phyloP scores from a whole-genome alignment of 345 rosid species.

The Nasturtium officinale region DNA sequence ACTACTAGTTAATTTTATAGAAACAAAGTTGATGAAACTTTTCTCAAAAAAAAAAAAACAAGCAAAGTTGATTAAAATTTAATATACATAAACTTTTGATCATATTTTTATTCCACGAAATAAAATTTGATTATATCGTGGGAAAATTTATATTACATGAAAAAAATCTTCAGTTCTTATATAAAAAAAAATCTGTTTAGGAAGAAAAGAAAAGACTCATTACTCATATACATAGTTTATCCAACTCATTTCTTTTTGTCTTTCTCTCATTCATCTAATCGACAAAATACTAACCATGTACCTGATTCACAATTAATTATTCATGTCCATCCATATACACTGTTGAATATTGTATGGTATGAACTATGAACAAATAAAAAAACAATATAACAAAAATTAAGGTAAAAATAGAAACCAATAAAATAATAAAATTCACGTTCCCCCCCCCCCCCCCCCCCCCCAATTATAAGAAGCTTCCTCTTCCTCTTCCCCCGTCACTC shows the following conservation, averaged over 20 bases:
- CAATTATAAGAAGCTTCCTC: conserved; percentile 15
- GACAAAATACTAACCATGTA: background rate
- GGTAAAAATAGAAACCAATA: background rate
- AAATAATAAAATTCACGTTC: background rate
- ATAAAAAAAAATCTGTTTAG: too few relatives aligned
- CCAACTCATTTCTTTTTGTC: background rate
- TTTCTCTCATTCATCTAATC: background rate
- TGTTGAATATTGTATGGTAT: background rate
- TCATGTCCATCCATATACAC: conserved; percentile 9
- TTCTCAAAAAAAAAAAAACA: too few relatives aligned
- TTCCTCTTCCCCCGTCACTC: background rate
- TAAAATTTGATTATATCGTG: too few relatives aligned
- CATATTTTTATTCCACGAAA: too few relatives aligned
- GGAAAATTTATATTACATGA: too few relatives aligned
- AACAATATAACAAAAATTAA: background rate
- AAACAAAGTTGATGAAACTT: too few relatives aligned
- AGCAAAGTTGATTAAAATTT: too few relatives aligned
- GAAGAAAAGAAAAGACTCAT: too few relatives aligned
- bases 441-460: too few relatives aligned
- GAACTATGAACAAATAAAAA: conserved; percentile 24
- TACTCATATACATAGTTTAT: too few relatives aligned
- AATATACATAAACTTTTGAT: too few relatives aligned
- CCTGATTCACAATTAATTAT: background rate
- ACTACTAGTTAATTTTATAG: too few relatives aligned
- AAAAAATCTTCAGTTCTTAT: background rate